Evolutionary conservation across 345 rosid species (phyloP).

Genomic region (Dipteronia dyeriana): DNA sequence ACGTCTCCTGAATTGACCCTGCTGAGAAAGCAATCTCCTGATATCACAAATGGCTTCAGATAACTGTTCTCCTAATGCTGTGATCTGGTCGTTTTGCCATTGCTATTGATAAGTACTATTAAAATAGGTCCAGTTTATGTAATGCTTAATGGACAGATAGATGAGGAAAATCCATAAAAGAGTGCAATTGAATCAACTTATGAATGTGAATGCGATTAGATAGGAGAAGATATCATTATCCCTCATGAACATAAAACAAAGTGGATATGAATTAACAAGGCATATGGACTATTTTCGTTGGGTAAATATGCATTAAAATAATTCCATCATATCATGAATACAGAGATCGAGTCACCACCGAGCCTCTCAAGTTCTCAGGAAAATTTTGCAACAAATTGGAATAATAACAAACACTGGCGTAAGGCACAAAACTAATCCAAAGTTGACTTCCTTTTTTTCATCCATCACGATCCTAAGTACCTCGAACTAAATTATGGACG

Average conservation of each 20-base stretch:
- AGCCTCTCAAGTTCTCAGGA: not conserved
- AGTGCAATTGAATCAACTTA: constrained; percentile 6
- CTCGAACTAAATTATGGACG: not conserved
- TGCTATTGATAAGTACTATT: constrained; percentile 51
- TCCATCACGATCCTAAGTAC: not conserved
- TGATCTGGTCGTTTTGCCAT: constrained; percentile 62
- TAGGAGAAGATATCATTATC: not conserved
- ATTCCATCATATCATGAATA: not conserved
- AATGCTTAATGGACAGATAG: not conserved
- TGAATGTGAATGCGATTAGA: not conserved
- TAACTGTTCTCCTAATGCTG: constrained; percentile 68
- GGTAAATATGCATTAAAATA: not conserved
- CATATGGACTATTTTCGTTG: too few relatives aligned
- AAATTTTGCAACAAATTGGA: not conserved
- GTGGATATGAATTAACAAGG: not conserved
- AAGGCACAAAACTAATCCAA: constrained; percentile 1
- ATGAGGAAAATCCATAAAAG: constrained; percentile 13
- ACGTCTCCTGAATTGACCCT: not conserved
- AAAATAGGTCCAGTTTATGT: constrained; percentile 36
- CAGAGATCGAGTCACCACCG: not conserved
- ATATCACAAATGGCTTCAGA: constrained; percentile 54
- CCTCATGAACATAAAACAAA: not conserved
- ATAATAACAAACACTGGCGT: not conserved
- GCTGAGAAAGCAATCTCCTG: constrained; percentile 44
- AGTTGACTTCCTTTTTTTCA: not conserved